phyloP scores from a whole-genome alignment of 345 rosid species.

The Populus nigra region DNA sequence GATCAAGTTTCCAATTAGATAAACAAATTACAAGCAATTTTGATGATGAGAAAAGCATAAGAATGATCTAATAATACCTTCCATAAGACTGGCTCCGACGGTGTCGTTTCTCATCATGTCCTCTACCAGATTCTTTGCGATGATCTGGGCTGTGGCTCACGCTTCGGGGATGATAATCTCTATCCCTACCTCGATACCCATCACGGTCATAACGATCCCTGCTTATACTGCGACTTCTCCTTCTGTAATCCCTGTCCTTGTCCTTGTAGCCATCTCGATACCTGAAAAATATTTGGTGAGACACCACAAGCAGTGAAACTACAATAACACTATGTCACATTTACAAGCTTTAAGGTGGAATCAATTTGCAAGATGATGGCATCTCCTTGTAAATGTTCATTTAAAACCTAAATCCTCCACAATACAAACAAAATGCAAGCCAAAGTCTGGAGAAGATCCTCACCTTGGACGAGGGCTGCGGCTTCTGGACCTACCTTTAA shows the following conservation, averaged over 20 bases:
- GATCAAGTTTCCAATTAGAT: not conserved
- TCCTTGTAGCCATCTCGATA: slow-evolving; percentile 41
- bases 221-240: slow-evolving; percentile 59
- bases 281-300: slow-evolving; percentile 14
- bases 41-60: not conserved
- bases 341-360: not conserved
- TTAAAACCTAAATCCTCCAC: not conserved
- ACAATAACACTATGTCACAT: not conserved
- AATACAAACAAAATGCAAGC: not conserved
- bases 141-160: slow-evolving; percentile 60
- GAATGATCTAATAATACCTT: slow-evolving; percentile 9
- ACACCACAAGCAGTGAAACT: not conserved
- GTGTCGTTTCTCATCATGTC: slow-evolving; percentile 45
- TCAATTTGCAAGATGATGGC: not conserved
- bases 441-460: not conserved
- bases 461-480: slow-evolving; percentile 1
- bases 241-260: slow-evolving; percentile 37
- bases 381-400: not conserved
- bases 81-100: slow-evolving; percentile 29
- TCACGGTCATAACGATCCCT: slow-evolving; percentile 48
- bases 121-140: slow-evolving; percentile 45
- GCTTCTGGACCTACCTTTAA: not conserved
- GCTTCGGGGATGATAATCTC: slow-evolving; percentile 48
- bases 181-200: slow-evolving; percentile 48
- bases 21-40: not conserved